A percentile compares a stretch with the other conserved stretches of the same genome.
These are phyloP conservation scores for Stevia rebaudiana DNA, from an alignment of 140 eudicot species.

Conservation along the genomic window DNA sequence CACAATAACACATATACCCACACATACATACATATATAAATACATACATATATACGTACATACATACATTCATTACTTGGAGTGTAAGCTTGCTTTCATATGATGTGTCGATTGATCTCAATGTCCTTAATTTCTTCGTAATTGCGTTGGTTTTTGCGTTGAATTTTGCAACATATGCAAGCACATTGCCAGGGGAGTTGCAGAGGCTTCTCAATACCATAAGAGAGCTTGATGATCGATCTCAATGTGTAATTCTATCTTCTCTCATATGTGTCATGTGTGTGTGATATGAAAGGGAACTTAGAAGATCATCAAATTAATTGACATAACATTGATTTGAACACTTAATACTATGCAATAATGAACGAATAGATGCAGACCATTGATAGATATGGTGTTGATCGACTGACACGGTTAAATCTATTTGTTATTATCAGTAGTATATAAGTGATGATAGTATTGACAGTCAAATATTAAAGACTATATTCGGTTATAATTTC, in stretches of 20 bases:
- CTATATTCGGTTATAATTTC: not conserved
- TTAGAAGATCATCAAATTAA: not conserved
- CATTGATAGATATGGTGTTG: not conserved
- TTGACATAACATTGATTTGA: not conserved
- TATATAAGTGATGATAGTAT: not conserved
- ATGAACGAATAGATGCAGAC: not conserved
- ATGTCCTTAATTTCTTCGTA: not conserved
- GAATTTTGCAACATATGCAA: slow-evolving; percentile 47
- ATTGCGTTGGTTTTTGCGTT: too few relatives aligned
- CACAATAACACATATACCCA: too few relatives aligned
- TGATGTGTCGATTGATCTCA: not conserved
- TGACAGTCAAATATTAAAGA: not conserved
- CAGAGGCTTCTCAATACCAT: slow-evolving; percentile 94
- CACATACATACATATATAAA: too few relatives aligned
- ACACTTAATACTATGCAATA: not conserved
- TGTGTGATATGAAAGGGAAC: not conserved
- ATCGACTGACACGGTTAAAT: not conserved
- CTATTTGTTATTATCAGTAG: not conserved
- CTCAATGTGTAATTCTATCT: slow-evolving; percentile 52
- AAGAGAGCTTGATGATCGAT: slow-evolving; percentile 88
- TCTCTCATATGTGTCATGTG: too few relatives aligned
- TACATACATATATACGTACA: too few relatives aligned
- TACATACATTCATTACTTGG: too few relatives aligned
- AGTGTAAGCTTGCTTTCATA: slow-evolving; percentile 45
- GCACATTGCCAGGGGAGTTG: slow-evolving; percentile 94